Evolutionary conservation across 257 asterid genomes (phyloP).

Genomic region (Eucommia ulmoides): DNA sequence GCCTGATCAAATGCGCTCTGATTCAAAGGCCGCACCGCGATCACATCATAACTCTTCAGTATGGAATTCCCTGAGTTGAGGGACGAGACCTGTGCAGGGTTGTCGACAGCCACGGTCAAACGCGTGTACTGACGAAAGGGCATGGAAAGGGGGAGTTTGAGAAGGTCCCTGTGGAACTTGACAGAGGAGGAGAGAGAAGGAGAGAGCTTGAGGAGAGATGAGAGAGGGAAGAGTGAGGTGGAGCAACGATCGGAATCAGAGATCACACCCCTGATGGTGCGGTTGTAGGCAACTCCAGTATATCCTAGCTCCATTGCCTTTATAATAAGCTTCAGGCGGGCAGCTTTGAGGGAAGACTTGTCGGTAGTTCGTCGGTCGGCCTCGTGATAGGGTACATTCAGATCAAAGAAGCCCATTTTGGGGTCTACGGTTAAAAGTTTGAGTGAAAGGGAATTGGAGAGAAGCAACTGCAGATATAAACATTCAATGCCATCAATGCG

Average conservation of each 20-base stretch:
- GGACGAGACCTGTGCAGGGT: slow-evolving; percentile 44
- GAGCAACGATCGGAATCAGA: slow-evolving; percentile 75
- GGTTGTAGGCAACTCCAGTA: slow-evolving; percentile 78
- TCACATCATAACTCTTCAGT: slow-evolving; percentile 57
- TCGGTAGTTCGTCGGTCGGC: slow-evolving; percentile 49
- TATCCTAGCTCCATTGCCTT: slow-evolving; percentile 81
- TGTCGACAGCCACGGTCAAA: slow-evolving; percentile 56
- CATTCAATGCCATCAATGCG: too few species aligned
- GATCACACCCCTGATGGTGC: slow-evolving; percentile 72
- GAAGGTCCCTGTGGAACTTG: slow-evolving; percentile 50
- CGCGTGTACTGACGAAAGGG: slow-evolving; percentile 85
- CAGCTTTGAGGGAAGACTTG: slow-evolving; percentile 38
- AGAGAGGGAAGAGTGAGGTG: slow-evolving; percentile 41
- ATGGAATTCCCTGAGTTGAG: slow-evolving; percentile 66
- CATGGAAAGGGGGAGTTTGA: slow-evolving; percentile 44
- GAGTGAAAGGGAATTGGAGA: not conserved
- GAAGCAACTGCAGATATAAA: too few species aligned
- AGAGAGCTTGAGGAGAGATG: slow-evolving; percentile 35
- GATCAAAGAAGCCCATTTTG: slow-evolving; percentile 70
- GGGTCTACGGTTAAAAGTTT: not conserved
- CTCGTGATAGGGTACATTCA: slow-evolving; percentile 61
- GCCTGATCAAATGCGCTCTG: slow-evolving; percentile 70
- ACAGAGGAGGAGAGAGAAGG: slow-evolving; percentile 47
- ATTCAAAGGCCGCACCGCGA: slow-evolving; percentile 64
- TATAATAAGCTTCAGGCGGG: slow-evolving; percentile 54